These are phyloP conservation scores for Yamadazyma oceani DNA, from an alignment of 1,139 yeast genomes.

Conservation along the genomic window DNA sequence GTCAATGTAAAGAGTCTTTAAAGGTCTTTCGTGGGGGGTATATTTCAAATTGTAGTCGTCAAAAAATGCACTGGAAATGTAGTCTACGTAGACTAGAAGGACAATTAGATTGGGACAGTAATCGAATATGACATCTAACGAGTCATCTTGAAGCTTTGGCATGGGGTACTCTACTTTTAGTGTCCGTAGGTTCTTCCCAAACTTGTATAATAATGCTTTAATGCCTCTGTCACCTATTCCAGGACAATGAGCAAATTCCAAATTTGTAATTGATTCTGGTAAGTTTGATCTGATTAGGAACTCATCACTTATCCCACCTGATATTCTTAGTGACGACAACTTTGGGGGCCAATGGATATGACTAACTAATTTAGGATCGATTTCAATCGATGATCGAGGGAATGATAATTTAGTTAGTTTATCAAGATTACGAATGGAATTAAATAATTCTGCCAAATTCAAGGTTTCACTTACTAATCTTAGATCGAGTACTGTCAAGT, in stretches of 20 bases:
- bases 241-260: slow-evolving; percentile 90
- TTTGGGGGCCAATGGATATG: slow-evolving; percentile 75
- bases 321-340: slow-evolving; percentile 66
- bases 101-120: slow-evolving; percentile 71
- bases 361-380: slow-evolving; percentile 51
- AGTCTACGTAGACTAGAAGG: slow-evolving; percentile 77
- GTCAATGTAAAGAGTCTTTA: slow-evolving; percentile 66
- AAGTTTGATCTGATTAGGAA: slow-evolving; percentile 66
- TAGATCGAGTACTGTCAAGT: slow-evolving; percentile 67
- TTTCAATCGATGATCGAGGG: slow-evolving; percentile 84
- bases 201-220: slow-evolving; percentile 54
- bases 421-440: slow-evolving; percentile 63
- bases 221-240: slow-evolving; percentile 61
- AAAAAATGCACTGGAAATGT: slow-evolving; percentile 66
- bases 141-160: slow-evolving; percentile 71
- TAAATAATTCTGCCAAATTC: slow-evolving; percentile 74
- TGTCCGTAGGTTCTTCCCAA: slow-evolving; percentile 64
- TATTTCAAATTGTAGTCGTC: slow-evolving; percentile 55
- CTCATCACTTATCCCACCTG: slow-evolving; percentile 87
- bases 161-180: slow-evolving; percentile 80
- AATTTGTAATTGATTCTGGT: slow-evolving; percentile 66
- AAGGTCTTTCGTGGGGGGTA: slow-evolving; percentile 49
- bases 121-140: slow-evolving; percentile 70
- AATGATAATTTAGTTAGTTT: slow-evolving; percentile 74
- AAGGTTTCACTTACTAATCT: slow-evolving; percentile 92